A percentile compares a stretch with the other conserved stretches of the same genome.
These are phyloP conservation scores for Nannochloris sp. DNA, from an alignment of 139 green algal species.

Conservation along the genomic window DNA sequence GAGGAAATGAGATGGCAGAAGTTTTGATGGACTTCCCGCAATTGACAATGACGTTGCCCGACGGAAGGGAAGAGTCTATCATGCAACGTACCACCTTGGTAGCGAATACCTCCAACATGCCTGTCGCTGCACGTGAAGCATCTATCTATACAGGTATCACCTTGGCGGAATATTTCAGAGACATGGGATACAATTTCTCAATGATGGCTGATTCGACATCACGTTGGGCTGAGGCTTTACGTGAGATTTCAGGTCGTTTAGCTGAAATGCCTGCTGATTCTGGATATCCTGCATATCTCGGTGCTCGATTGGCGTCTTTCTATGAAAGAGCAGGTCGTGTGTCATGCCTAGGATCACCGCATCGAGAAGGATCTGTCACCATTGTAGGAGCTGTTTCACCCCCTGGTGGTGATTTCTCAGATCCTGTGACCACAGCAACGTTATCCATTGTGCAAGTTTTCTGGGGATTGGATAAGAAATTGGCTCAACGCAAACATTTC, in stretches of 20 bases:
- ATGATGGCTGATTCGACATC: constrained; percentile 99
- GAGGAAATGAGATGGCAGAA: constrained; percentile 88
- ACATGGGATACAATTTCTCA: constrained; percentile 95
- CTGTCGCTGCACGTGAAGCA: constrained; percentile 94
- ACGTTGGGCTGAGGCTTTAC: constrained; percentile 96
- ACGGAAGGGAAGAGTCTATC: constrained; percentile 95
- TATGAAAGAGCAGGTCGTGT: constrained; percentile 97
- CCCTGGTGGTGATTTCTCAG: constrained; percentile 95
- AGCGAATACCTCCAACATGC: constrained; percentile 99
- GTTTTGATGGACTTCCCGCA: constrained; percentile 93
- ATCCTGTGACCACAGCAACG: constrained; percentile 96
- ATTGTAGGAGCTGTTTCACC: constrained; percentile 97
- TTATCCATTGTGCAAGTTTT: constrained; percentile 99
- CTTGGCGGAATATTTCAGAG: constrained; percentile 98
- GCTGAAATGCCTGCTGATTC: constrained; percentile 98
- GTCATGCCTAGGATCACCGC: constrained; percentile 82
- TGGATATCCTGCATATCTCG: constrained; percentile 87
- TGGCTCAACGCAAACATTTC: constrained; percentile 99
- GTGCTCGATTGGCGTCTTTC: constrained; percentile 89
- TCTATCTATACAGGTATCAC: constrained; percentile 99
- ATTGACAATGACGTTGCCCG: constrained; percentile 95
- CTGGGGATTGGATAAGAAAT: constrained; percentile 99
- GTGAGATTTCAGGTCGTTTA: constrained; percentile 96
- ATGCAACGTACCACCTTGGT: constrained; percentile 98
- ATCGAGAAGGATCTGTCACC: constrained; percentile 91